Base-by-base conservation (phyloP, 1,284 basidiomycete species). In the Malassezia nana region DNA sequence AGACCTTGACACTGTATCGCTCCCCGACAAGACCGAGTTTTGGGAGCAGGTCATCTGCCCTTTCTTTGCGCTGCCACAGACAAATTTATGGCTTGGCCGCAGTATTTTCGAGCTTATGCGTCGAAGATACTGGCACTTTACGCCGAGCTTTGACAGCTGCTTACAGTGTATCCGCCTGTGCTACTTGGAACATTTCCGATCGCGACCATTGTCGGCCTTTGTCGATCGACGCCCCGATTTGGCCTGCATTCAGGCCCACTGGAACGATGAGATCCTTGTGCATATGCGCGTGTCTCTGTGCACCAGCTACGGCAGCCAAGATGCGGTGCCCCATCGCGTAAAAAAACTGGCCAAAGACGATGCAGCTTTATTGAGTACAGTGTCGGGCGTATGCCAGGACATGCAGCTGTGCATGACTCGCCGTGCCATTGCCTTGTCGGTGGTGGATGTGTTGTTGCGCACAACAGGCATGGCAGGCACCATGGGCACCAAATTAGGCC, bases 121-220 rank as follows among this genome's bases (percentile, higher is more conserved):
- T 1, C 58, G 63, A 32, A 52, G 62, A 2, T 67, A 56, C 43
- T 67, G 65, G 65, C 63, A 67, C 42, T 43, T 53, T 12, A 59
- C 65, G 29, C 55, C 65, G 9, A 59, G 61, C 29, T 58, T 58
- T 13, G 65, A 67, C 13, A 52, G 56, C 15, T 47, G 62, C 0
- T 52, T 62, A 10, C 63, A 67, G n/a, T 55, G 53, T 2, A 52
- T 67, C 0, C 59, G 57, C 9, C 50, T 67, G 16, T 58, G 59
- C 5, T 63, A 44, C 29, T 57, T 63, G 38, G 46, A 62, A 24
- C 65, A 67, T 49, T 63, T 65, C 39, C 52, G 56, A 1, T 54
- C 60, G 33, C 59, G 61, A n/a, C 57, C 65, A 0, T 52, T 62
- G 10, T 62, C 63, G 2, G 63, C 63, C 7, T 64, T 63, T 28